Percentiles rank a stretch among this genome's conserved stretches.
These are phyloP conservation scores for Pleurotus citrinopileatus DNA, from an alignment of 768 basidiomycete species.

Conservation along the genomic window DNA sequence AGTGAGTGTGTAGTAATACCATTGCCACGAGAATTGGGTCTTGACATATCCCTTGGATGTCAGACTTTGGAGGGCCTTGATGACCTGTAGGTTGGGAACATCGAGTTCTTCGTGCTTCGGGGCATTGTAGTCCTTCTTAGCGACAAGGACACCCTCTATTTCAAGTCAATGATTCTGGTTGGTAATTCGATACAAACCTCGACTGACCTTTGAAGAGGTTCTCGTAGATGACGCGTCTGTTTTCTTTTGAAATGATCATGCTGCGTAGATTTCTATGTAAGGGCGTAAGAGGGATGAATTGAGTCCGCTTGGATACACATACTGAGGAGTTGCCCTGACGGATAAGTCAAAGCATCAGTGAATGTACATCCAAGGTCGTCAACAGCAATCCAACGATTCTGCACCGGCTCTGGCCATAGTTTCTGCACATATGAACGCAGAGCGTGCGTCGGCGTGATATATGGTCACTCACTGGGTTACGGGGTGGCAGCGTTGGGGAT, in stretches of 20 bases:
- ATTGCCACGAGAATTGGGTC: constrained; percentile 99
- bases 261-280: constrained; percentile 33
- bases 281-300: neutral
- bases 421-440: neutral
- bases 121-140: constrained; percentile 98
- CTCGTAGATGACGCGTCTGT: constrained; percentile 96
- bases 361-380: constrained; percentile 3
- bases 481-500: constrained; percentile 6
- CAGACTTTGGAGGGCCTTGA: constrained; percentile 69
- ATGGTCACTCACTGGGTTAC: constrained; percentile 4
- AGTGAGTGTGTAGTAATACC: constrained; percentile 97
- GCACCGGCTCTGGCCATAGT: neutral
- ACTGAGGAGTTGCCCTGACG: neutral
- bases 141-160: constrained; percentile 95
- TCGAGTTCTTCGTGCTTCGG: constrained; percentile 93
- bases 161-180: neutral
- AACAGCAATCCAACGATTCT: constrained; percentile 1
- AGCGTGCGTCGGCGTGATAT: neutral
- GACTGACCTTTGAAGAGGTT: constrained; percentile 97
- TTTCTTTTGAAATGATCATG: constrained; percentile 97
- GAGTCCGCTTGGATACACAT: neutral
- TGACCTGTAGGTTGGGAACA: constrained; percentile 67
- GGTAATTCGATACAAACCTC: neutral
- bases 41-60: constrained; percentile 86
- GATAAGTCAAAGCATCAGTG: neutral